Conservation (phyloP, 1,139 yeast genomes). For the Yamadazyma diospyri region DNA sequence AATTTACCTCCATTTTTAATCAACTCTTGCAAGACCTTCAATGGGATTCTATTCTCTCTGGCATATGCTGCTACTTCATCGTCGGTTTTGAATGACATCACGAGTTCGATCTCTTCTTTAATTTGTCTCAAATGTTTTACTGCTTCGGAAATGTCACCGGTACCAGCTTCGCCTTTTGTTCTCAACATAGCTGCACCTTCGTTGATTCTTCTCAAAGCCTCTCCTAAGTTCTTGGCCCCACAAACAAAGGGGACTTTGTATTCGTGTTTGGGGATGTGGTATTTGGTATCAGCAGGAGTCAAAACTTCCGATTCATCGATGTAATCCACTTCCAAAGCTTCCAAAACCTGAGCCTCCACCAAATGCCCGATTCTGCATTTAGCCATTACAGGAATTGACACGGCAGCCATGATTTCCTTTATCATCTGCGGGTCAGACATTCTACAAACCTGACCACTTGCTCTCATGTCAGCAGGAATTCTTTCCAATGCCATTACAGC, state of each 20-base stretch:
- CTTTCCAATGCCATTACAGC: conserved; percentile 89
- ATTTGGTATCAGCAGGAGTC: conserved; percentile 72
- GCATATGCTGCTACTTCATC: conserved; percentile 52
- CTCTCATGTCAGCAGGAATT: conserved; percentile 85
- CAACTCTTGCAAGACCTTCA: conserved; percentile 47
- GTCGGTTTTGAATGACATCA: conserved; percentile 37
- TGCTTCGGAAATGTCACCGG: conserved; percentile 88
- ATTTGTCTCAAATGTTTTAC: conserved; percentile 69
- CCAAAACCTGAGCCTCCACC: conserved; percentile 79
- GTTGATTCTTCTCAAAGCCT: conserved; percentile 73
- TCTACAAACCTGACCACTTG: conserved; percentile 79
- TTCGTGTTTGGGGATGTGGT: conserved; percentile 61
- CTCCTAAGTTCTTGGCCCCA: conserved; percentile 83
- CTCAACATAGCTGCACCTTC: conserved; percentile 91
- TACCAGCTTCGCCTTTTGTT: conserved; percentile 88
- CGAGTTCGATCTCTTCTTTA: conserved; percentile 51
- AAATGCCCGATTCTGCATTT: conserved; percentile 83
- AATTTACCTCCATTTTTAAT: conserved; percentile 57
- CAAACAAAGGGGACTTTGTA: conserved; percentile 82
- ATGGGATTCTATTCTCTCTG: conserved; percentile 58
- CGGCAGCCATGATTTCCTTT: conserved; percentile 69
- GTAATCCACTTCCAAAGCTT: conserved; percentile 72
- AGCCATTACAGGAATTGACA: conserved; percentile 81
- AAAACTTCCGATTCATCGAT: conserved; percentile 84
- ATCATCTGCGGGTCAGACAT: conserved; percentile 88